Conservation (phyloP, 805 yeast species). For the Kodamaea lidongshanica region DNA sequence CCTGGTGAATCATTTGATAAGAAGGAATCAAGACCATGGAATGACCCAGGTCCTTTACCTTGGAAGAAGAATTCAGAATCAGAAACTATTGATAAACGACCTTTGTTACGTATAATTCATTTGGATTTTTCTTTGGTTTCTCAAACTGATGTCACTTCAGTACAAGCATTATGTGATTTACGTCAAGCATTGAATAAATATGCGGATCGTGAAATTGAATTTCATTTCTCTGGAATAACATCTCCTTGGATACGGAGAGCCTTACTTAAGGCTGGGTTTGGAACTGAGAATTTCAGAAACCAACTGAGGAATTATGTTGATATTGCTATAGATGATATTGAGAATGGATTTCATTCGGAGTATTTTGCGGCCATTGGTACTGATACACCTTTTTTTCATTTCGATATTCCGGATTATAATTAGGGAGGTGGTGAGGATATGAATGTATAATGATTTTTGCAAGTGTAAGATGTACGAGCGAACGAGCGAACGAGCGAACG, state of each 20-base stretch:
- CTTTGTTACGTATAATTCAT: constrained; percentile 63
- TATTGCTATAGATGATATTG: constrained; percentile 32
- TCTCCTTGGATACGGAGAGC: constrained; percentile 85
- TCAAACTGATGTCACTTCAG: constrained; percentile 70
- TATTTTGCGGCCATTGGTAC: constrained; percentile 56
- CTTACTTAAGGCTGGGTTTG: constrained; percentile 71
- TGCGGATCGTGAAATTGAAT: constrained; percentile 79
- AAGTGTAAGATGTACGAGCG: too few species aligned
- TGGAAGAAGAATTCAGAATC: constrained; percentile 18
- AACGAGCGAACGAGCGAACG: too few species aligned
- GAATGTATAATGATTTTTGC: neutral
- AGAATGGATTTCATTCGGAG: constrained; percentile 22
- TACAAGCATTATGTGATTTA: constrained; percentile 72
- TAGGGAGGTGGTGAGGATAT: constrained; percentile 1
- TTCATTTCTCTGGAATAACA: constrained; percentile 80
- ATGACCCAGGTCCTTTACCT: constrained; percentile 68
- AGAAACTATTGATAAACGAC: constrained; percentile 42
- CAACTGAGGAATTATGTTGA: constrained; percentile 35
- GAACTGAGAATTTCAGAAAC: constrained; percentile 41
- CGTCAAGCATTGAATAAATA: constrained; percentile 64
- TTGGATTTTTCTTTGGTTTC: constrained; percentile 77
- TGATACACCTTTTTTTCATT: constrained; percentile 69
- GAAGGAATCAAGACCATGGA: constrained; percentile 70
- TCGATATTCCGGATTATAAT: constrained; percentile 60
- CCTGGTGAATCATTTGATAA: constrained; percentile 46